phyloP scores from a whole-genome alignment of 306 rosid species.

The Cercis canadensis region DNA sequence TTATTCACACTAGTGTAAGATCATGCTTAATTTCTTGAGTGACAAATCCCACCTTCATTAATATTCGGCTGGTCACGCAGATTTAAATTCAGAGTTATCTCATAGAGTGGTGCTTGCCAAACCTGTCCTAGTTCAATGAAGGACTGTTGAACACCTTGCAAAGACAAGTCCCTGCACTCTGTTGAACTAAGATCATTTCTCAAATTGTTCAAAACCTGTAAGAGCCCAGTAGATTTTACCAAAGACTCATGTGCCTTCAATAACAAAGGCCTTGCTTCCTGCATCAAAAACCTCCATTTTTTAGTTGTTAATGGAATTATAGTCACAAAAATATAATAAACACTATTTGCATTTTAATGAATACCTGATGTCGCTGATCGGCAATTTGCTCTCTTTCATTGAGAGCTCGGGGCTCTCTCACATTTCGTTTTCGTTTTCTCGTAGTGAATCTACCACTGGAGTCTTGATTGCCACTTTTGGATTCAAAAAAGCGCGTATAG shows the following conservation, averaged over 20 bases:
- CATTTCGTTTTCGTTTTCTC: slow-evolving; percentile 64
- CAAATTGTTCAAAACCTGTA: slow-evolving; percentile 55
- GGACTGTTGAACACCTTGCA: slow-evolving; percentile 45
- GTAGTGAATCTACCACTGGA: slow-evolving; percentile 37
- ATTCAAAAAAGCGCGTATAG: slow-evolving; percentile 69
- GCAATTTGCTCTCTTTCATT: slow-evolving; percentile 80
- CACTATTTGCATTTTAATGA: background rate
- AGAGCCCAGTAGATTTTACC: slow-evolving; percentile 53
- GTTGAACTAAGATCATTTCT: slow-evolving; percentile 44
- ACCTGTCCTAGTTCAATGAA: slow-evolving; percentile 59
- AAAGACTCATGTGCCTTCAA: slow-evolving; percentile 68
- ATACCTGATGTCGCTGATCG: slow-evolving; percentile 79
- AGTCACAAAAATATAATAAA: background rate
- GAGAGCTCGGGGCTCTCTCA: slow-evolving; percentile 47
- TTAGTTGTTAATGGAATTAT: background rate
- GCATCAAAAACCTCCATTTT: slow-evolving; percentile 16
- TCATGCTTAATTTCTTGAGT: background rate
- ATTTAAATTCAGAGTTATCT: slow-evolving; percentile 58
- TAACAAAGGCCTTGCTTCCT: slow-evolving; percentile 76
- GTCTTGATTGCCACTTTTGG: slow-evolving; percentile 32
- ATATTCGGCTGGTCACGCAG: slow-evolving; percentile 22
- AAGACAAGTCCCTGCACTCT: slow-evolving; percentile 21
- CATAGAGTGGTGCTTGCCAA: slow-evolving; percentile 64
- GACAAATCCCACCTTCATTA: slow-evolving; percentile 55
- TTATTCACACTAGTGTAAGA: background rate